Conservation (phyloP, 352 stramenopile genomes). For the Pythium dissimile region DNA sequence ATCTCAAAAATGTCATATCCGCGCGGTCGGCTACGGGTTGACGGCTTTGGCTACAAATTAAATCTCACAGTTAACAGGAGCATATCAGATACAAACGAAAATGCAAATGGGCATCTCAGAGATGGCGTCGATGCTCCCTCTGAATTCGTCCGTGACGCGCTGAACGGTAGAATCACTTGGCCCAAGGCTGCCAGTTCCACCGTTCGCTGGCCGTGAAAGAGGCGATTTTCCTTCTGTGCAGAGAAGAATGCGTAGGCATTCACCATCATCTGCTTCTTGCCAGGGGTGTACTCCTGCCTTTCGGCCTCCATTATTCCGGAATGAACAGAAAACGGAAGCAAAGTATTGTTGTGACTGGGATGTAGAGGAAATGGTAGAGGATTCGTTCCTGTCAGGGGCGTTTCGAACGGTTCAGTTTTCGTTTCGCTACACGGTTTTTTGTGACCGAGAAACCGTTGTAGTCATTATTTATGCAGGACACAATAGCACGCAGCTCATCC, state of each 20-base stretch:
- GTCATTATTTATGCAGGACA: no score
- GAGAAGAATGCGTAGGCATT: slow-evolving; percentile 2
- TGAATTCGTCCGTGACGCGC: neutral
- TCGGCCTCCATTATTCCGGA: neutral
- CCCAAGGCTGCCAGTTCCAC: neutral
- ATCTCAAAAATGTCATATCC: slow-evolving; percentile 10
- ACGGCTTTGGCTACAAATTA: neutral
- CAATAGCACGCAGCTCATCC: no score
- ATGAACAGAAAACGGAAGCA: no score
- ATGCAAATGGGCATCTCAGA: neutral
- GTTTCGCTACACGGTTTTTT: no score
- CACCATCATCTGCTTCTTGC: slow-evolving; percentile 7
- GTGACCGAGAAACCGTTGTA: no score
- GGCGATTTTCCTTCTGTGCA: neutral
- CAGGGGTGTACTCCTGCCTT: slow-evolving; percentile 1
- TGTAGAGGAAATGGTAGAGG: no score
- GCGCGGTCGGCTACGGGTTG: neutral
- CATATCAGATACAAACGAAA: neutral
- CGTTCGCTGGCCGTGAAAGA: neutral
- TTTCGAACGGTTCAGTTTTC: no score
- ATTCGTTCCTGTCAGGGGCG: no score
- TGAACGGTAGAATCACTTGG: neutral
- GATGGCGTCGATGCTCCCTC: neutral
- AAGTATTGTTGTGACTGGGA: no score
- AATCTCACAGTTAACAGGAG: neutral